Percentiles rank a stretch among this genome's conserved stretches.
Evolutionary conservation across 2,329 filamentous ascomycete genomes (phyloP).

Genomic region (Paecilomyces sp.): DNA sequence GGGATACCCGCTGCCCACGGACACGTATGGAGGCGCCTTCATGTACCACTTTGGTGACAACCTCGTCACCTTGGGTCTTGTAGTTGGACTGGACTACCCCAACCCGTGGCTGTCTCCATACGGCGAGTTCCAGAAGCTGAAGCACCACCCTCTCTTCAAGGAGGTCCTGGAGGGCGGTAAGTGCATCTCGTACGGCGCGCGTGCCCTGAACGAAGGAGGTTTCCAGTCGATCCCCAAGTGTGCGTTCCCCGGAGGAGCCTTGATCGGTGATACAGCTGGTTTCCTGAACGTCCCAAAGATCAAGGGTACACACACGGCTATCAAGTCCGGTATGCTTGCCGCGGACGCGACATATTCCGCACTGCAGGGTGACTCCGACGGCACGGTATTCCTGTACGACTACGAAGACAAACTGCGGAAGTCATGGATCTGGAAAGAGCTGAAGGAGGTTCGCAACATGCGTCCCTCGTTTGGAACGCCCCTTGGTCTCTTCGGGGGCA

Average conservation of each 20-base stretch:
- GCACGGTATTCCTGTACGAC: constrained; percentile 83
- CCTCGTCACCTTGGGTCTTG: constrained; percentile 82
- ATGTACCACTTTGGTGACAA: constrained; percentile 99
- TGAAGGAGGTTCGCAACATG: constrained; percentile 95
- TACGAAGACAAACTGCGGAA: constrained; percentile 85
- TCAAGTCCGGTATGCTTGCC: constrained; percentile 95
- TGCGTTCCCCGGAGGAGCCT: constrained; percentile 87
- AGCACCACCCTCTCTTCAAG: constrained; percentile 89
- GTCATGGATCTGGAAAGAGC: constrained; percentile 86
- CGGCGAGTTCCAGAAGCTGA: constrained; percentile 95
- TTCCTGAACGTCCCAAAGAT: constrained; percentile 98
- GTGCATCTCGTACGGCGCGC: constrained; percentile 92
- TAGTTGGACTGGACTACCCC: constrained; percentile 88
- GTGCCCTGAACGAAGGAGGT: constrained; percentile 86
- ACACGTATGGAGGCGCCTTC: constrained; percentile 96
- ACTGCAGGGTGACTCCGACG: constrained; percentile 50
- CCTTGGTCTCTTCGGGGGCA: constrained; percentile 79
- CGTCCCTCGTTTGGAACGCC: constrained; percentile 79
- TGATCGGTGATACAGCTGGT: constrained; percentile 93
- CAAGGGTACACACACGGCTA: constrained; percentile 96
- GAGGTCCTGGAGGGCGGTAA: constrained; percentile 88
- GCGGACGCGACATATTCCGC: constrained; percentile 84
- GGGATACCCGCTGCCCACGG: constrained; percentile 80
- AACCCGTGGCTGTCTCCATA: constrained; percentile 97
- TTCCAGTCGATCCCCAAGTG: constrained; percentile 98